Evolutionary conservation across 345 rosid species (phyloP).

Genomic region (Erysimum cheiranthoides): DNA sequence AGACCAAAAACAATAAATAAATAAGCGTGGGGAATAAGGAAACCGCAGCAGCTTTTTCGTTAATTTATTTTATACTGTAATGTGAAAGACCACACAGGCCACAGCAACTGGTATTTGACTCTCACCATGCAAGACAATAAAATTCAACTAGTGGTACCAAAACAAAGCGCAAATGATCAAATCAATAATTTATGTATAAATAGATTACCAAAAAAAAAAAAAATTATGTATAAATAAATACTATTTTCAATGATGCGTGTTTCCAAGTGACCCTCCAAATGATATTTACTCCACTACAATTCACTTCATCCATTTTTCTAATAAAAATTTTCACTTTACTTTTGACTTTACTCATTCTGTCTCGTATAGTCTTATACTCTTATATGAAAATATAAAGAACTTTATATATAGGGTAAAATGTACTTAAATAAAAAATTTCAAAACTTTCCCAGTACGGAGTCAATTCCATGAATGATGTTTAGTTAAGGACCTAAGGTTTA

Average conservation of each 20-base stretch:
- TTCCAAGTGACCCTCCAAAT: not conserved
- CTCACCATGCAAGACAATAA: not conserved
- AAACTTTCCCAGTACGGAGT: not conserved
- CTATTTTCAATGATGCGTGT: not conserved
- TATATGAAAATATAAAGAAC: not conserved
- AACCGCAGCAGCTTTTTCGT: constrained; percentile 23
- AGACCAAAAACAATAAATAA: constrained; percentile 32
- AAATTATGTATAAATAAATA: not conserved
- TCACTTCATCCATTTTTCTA: not conserved
- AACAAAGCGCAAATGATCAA: not conserved
- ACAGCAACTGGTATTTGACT: constrained; percentile 43
- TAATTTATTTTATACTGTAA: not conserved
- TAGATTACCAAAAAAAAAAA: no score
- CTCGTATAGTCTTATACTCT: no score
- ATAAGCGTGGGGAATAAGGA: constrained; percentile 42
- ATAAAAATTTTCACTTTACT: not conserved
- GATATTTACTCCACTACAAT: not conserved
- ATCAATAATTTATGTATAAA: not conserved
- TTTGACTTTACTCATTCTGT: not conserved
- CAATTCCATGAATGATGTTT: not conserved
- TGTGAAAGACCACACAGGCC: constrained; percentile 9
- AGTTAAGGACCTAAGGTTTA: not conserved
- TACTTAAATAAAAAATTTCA: not conserved
- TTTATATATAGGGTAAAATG: not conserved
- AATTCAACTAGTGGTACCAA: not conserved